Evolutionary conservation across 2,329 filamentous ascomycete genomes (phyloP), one percentile per base, ranked within the genome.

Genomic region (Penicillium aurantiogriseum): DNA sequence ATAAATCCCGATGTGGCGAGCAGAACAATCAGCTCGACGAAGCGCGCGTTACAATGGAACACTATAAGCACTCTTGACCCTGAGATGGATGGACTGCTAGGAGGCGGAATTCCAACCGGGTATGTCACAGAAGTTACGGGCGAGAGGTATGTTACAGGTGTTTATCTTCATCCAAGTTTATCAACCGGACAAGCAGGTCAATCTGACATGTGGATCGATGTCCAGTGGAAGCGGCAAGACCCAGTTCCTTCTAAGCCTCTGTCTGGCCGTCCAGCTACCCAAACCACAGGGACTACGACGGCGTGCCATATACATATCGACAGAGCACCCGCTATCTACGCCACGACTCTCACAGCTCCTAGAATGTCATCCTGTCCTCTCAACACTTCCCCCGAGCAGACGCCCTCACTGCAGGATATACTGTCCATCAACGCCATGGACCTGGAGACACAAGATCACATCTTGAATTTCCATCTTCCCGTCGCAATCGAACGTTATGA

Each of bases 371-470:
- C 86, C 88, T 0, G 69, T 80, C 49, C 80, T 96, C 56, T 73
- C 73, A 27, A 67, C 66, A 23, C 70, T 83, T 17, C 63, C 77
- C 56, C 70, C 7, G 63, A 68, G 21, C 63, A 74, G 17, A 65
- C 77, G 23, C 87, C 92, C 0, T 89, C 89, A 0, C 81, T 97
- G 5, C 86, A 90, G 72, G 81, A 83, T 63, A 87, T 99, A 62
- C 83, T 92, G 67, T 90, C 88, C 72, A 90, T 94, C 63, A 86
- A 88, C 49, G 92, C 91, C 10, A 90, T 91, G 33, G 92, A 97
- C 71, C 86, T 97, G 55, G 94, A 97, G 75, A 88, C 90, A 0
- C 94, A 99, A 76, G 93, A 97, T 58, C 93, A 97, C 76, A 96
- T 99, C 69, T 80, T 97, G 27, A 87, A 87, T 63, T 97, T 91